Conservation (phyloP, 176 grass and related monocot genomes). For the Neostapfia colusana region DNA sequence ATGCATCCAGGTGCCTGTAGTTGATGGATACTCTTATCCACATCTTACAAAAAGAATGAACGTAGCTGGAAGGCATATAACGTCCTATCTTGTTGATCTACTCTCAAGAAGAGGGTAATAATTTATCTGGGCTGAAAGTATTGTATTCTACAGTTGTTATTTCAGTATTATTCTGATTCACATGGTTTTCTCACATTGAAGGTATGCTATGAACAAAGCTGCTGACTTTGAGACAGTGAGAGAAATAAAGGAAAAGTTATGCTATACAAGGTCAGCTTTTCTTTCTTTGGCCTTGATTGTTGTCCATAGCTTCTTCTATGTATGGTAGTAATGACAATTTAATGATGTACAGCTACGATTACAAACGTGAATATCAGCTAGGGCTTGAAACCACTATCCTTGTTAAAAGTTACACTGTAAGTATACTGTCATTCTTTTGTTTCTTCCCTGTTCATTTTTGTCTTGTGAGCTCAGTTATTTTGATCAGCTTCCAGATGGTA, state of each 20-base stretch:
- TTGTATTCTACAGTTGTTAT: slow-evolving; percentile 9
- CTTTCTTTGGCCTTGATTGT: slow-evolving; percentile 8
- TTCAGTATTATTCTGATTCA: slow-evolving; percentile 34
- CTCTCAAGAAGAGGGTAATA: slow-evolving; percentile 95
- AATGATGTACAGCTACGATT: slow-evolving; percentile 78
- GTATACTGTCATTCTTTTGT: slow-evolving; percentile 39
- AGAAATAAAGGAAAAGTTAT: slow-evolving; percentile 96
- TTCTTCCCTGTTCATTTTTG: slow-evolving; percentile 16
- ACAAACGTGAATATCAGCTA: slow-evolving; percentile 93
- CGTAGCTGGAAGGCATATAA: slow-evolving; percentile 98
- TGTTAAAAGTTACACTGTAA: slow-evolving; percentile 97
- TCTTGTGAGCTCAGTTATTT: slow-evolving; percentile 37
- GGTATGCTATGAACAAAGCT: slow-evolving; percentile 97
- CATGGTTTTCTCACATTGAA: slow-evolving; percentile 31
- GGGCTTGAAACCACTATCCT: slow-evolving; percentile 98
- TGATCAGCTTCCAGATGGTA: slow-evolving; percentile 97
- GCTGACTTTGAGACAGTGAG: slow-evolving; percentile 95
- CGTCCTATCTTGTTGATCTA: slow-evolving; percentile 93
- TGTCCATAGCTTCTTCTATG: slow-evolving; percentile 7
- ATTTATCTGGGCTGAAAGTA: slow-evolving; percentile 11
- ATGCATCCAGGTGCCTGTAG: slow-evolving; percentile 77
- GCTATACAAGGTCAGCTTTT: slow-evolving; percentile 76
- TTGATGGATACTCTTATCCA: slow-evolving; percentile 95
- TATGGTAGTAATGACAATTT: slow-evolving; percentile 14
- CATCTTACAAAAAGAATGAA: slow-evolving; percentile 99